Percentiles rank a stretch among this genome's conserved stretches.
phyloP scores from a whole-genome alignment of 805 yeast species.

The Starmerella geochares region DNA sequence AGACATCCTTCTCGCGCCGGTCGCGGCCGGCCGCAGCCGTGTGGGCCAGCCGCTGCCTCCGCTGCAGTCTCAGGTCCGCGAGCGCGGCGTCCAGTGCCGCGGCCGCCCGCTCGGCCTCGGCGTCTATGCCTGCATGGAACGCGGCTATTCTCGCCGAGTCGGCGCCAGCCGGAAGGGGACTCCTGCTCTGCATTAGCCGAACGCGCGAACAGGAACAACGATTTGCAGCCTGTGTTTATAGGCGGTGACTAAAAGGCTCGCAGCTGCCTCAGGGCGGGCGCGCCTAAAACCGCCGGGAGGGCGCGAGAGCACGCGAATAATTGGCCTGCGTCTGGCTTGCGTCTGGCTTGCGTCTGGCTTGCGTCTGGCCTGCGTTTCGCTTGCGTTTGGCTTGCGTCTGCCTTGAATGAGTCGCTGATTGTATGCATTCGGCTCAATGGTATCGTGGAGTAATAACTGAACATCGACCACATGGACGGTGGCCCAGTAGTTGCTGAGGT shows the following conservation, averaged over 20 bases:
- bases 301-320: no score
- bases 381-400: no score
- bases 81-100: constrained; percentile 8
- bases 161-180: not conserved
- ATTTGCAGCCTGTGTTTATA: not conserved
- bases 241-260: not conserved
- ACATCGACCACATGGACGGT: no score
- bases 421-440: no score
- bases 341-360: no score
- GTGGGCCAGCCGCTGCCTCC: not conserved
- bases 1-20: constrained; percentile 6
- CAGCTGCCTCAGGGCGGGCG: not conserved
- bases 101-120: not conserved
- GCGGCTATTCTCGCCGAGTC: not conserved
- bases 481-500: no score
- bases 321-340: no score
- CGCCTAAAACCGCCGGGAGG: no score
- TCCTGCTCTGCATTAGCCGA: not conserved
- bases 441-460: no score
- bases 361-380: no score
- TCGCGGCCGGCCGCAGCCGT: not conserved
- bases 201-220: not conserved
- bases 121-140: not conserved
- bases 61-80: constrained; percentile 4
- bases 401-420: no score